These are phyloP conservation scores for Diplodia mutila DNA, from an alignment of 2,329 filamentous ascomycete species.

Conservation along the genomic window DNA sequence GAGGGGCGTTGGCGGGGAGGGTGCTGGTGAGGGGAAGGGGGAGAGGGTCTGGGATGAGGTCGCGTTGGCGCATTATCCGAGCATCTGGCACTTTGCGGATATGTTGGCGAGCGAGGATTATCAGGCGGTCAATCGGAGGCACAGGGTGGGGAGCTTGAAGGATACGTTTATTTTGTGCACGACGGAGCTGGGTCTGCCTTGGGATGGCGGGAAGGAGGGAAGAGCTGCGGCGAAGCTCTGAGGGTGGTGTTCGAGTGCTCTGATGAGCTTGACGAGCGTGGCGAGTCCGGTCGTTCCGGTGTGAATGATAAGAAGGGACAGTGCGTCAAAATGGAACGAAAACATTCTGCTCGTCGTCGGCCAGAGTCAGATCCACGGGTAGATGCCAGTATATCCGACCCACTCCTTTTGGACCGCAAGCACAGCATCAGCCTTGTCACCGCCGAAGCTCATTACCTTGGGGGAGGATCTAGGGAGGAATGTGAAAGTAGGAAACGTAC, in stretches of 20 bases:
- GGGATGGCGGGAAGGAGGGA: neutral
- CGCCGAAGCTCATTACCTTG: neutral
- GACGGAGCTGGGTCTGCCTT: conserved; percentile 50
- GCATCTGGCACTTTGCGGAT: conserved; percentile 63
- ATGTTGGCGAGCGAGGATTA: conserved; percentile 63
- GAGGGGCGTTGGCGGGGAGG: conserved; percentile 45
- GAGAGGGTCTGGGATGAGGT: conserved; percentile 62
- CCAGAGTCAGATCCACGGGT: conserved; percentile 14
- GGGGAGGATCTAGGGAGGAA: neutral
- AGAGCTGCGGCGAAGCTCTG: conserved; percentile 1
- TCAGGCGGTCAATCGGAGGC: conserved; percentile 60
- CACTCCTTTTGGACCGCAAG: conserved; percentile 1
- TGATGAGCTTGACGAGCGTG: neutral
- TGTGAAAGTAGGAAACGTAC: neutral
- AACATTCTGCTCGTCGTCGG: conserved; percentile 10
- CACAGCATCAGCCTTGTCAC: neutral
- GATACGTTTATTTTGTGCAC: conserved; percentile 61
- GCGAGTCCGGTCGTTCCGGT: neutral
- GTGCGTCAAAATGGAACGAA: conserved; percentile 6
- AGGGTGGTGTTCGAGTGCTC: neutral
- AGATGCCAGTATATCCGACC: conserved; percentile 21
- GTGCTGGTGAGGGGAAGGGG: conserved; percentile 54
- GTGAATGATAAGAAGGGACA: neutral
- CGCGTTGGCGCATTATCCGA: conserved; percentile 67
- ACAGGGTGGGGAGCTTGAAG: conserved; percentile 55